phyloP scores from a whole-genome alignment of 2,329 filamentous ascomycete genomes.

The Fusarium sp. region DNA sequence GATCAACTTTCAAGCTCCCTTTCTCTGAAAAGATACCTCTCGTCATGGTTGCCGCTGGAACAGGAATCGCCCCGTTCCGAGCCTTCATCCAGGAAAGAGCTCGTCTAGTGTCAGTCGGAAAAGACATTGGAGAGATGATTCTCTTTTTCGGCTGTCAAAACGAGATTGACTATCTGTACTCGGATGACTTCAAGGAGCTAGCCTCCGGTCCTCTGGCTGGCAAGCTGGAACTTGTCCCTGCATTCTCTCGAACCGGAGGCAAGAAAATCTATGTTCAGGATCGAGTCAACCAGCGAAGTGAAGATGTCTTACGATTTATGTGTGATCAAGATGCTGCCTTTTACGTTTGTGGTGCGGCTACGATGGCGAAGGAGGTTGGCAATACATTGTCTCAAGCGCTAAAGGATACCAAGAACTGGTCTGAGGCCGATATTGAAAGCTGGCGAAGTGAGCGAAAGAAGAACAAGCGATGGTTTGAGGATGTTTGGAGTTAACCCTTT shows the following conservation, averaged over 20 bases:
- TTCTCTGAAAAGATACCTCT: constrained; percentile 60
- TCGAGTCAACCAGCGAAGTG: constrained; percentile 49
- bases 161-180: constrained; percentile 69
- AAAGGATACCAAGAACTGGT: constrained; percentile 53
- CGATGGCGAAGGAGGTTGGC: constrained; percentile 61
- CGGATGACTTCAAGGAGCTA: constrained; percentile 53
- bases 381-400: constrained; percentile 56
- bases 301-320: constrained; percentile 50
- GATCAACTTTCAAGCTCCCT: constrained; percentile 62
- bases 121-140: constrained; percentile 40
- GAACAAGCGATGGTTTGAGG: constrained; percentile 65
- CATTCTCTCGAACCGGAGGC: constrained; percentile 18
- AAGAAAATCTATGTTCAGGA: constrained; percentile 57
- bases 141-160: constrained; percentile 73
- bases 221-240: constrained; percentile 25
- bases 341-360: constrained; percentile 59
- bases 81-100: constrained; percentile 45
- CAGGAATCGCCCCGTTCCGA: constrained; percentile 61
- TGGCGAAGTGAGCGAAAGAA: constrained; percentile 64
- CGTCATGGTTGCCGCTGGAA: constrained; percentile 66
- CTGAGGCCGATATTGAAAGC: constrained; percentile 57
- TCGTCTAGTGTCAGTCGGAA: constrained; percentile 28
- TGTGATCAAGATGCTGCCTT: constrained; percentile 52
- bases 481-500: constrained; percentile 62
- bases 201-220: constrained; percentile 20